These are phyloP conservation scores for Flagelloscypha sp. DNA, from an alignment of 768 basidiomycete species.

Conservation along the genomic window DNA sequence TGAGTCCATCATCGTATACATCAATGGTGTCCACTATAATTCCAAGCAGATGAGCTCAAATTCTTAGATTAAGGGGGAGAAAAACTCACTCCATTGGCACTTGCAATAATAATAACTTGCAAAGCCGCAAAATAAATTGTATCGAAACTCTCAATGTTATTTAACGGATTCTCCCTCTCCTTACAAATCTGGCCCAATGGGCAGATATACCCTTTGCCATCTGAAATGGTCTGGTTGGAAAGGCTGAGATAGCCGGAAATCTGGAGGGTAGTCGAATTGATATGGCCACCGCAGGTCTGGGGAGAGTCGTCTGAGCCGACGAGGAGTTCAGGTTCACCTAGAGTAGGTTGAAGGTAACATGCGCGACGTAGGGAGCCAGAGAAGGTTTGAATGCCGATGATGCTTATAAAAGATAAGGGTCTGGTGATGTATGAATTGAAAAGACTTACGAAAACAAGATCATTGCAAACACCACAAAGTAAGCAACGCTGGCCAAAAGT, in stretches of 20 bases:
- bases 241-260: slow-evolving; percentile 35
- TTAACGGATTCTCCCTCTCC: slow-evolving; percentile 60
- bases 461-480: slow-evolving; percentile 89
- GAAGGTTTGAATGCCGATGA: slow-evolving; percentile 94
- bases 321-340: slow-evolving; percentile 42
- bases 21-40: slow-evolving; percentile 65
- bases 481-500: slow-evolving; percentile 80
- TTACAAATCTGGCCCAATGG: slow-evolving; percentile 81
- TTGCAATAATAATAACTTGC: slow-evolving; percentile 80
- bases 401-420: slow-evolving; percentile 30
- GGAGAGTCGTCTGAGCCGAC: too few species aligned
- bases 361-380: slow-evolving; percentile 70
- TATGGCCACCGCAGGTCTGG: slow-evolving; percentile 78
- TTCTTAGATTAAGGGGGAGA: slow-evolving; percentile 1
- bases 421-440: too few species aligned
- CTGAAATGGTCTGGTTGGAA: slow-evolving; percentile 25
- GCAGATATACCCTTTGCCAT: slow-evolving; percentile 81
- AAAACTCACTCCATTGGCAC: slow-evolving; percentile 59
- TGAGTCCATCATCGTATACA: slow-evolving; percentile 85
- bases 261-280: slow-evolving; percentile 50
- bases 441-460: slow-evolving; percentile 71
- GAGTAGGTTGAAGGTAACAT: slow-evolving; percentile 46
- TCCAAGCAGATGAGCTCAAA: slow-evolving; percentile 6
- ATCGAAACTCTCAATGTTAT: slow-evolving; percentile 74
- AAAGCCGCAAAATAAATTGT: slow-evolving; percentile 74